Base-by-base conservation (phyloP, 805 yeast genomes). In the Candida loeiensis region DNA sequence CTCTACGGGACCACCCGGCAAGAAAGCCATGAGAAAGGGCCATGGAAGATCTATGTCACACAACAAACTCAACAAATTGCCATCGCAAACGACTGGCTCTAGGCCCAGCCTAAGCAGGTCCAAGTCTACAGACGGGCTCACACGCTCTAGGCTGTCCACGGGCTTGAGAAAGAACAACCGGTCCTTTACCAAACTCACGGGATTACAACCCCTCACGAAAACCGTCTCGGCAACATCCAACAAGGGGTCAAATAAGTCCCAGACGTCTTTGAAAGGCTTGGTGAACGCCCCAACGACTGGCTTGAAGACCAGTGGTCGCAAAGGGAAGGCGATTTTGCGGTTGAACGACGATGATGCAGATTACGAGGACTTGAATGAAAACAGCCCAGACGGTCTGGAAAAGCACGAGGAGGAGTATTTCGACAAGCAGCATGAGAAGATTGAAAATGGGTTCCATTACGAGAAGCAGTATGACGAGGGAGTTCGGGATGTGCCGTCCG, bases 331-430 rank as follows among this genome's bases (percentile, higher is more conserved):
- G 8, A 68, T 69, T 4, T 49, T 69, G 44, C 51, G 51, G 20
- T 53, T 69, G 37, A 68, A 69, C 40, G 73, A 67, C 29, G 70
- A 65, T 40, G 61, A 61, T 37, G 61, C 61, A 9, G 66, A 64
- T 12, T 66, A 56, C 42, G 74, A 69, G 49, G 73, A 67, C 45
- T 30, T 45, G 34, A 47, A 45, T 6, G 37, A 44, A 17, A 14
- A 13, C 4, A 27, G 14, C 31, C 7, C 31, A 6, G 24, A 21
- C 6, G 24, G 24, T 21, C n/a, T n/a, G n/a, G 9, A 21, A 12
- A 17, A 38, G 7, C 20, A 43, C 18, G 22, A 34, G 9, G 26
- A 13, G n/a, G 33, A 26, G 18, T 34, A 25, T 25, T 35, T 25
- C 20, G 32, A 19, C 6, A 12, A 16, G 5, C 16, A 27, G 7